Evolutionary conservation across 2,329 filamentous ascomycete genomes (phyloP).

Genomic region (Hymenoscyphus repandus): DNA sequence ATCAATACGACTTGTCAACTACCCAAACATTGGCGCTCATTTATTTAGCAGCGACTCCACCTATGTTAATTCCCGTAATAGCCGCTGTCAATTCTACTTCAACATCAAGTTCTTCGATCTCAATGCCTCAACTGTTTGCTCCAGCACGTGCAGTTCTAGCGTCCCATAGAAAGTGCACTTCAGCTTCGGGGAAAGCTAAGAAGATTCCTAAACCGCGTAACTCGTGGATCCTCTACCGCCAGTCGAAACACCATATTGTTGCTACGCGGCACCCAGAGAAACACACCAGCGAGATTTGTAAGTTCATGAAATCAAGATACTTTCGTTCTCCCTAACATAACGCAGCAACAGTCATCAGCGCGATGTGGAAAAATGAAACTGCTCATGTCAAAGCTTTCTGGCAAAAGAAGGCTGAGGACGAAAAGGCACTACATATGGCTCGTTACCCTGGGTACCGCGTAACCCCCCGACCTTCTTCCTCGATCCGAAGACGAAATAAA

Average conservation of each 20-base stretch:
- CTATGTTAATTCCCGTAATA: not conserved
- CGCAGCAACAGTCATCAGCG: not conserved
- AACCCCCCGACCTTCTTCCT: slow-evolving; percentile 1
- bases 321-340: not conserved
- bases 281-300: slow-evolving; percentile 6
- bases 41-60: not conserved
- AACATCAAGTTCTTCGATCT: not conserved
- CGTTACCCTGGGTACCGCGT: slow-evolving; percentile 1
- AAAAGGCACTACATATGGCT: not conserved
- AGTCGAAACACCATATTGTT: slow-evolving; percentile 3
- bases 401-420: not conserved
- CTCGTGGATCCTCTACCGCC: slow-evolving; percentile 6
- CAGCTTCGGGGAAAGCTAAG: not conserved
- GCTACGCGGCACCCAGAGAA: not conserved
- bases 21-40: not conserved
- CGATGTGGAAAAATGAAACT: slow-evolving; percentile 4
- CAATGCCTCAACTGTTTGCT: not conserved
- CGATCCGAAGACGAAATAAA: slow-evolving; percentile 2
- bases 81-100: not conserved
- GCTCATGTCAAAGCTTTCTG: not conserved
- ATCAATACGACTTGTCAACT: not conserved
- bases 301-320: not conserved
- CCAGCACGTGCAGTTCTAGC: not conserved
- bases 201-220: slow-evolving; percentile 5
- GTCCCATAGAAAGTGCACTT: not conserved